Evolutionary conservation across 225 moss, liverwort and hornwort species (phyloP), one percentile per base, ranked within the genome.

Genomic region (Pseudoscleropodium purum): DNA sequence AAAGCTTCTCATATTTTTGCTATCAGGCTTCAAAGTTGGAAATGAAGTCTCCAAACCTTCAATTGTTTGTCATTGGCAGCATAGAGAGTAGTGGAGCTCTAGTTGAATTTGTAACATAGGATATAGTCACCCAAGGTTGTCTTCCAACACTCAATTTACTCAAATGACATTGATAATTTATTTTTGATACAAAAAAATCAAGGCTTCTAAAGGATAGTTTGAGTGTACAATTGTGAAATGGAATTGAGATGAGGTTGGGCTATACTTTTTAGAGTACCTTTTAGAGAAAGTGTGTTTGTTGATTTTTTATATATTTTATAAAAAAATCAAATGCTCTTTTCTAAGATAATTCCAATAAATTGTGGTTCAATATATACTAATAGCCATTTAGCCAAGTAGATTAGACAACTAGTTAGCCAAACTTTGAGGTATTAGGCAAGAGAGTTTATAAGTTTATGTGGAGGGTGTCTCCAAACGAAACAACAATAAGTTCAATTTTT

Each of bases 31-130:
- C 0, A 16, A 2, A 45, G 45, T 0, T 2, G 0, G 2, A 51
- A 49, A 47, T 75, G 11, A 30, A 47, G 18, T 18, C 3, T 2
- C 3, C 3, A 30, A 75, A 20, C 0, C 5, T 49, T 51, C 0
- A 51, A 0, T 13, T 0, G 2, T 34, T 21, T 0, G 2, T 13
- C 47, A 31, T 4, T 10, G 4, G 3, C 19, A 9, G 19, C 0
- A 0, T 4, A 0, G 4, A 51, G 30, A 19, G 1, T 51, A 33
- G 13, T 2, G 0, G 2, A 75, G 20, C 3, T 5, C 7, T 75
- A 49, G 20, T 33, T 49, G 49, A 49, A 47, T 75, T 18, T 30
- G 7, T 31, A 49, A 20, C 0, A 20, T 7, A 33, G 20, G 21
- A 1, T 76, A 20, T 20, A 20, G 0, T 34, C 33, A 20, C 6